Percentiles rank a stretch among this genome's conserved stretches.
These are phyloP conservation scores for Tremellales sp. DNA, from an alignment of 1,284 basidiomycete genomes.

Conservation along the genomic window DNA sequence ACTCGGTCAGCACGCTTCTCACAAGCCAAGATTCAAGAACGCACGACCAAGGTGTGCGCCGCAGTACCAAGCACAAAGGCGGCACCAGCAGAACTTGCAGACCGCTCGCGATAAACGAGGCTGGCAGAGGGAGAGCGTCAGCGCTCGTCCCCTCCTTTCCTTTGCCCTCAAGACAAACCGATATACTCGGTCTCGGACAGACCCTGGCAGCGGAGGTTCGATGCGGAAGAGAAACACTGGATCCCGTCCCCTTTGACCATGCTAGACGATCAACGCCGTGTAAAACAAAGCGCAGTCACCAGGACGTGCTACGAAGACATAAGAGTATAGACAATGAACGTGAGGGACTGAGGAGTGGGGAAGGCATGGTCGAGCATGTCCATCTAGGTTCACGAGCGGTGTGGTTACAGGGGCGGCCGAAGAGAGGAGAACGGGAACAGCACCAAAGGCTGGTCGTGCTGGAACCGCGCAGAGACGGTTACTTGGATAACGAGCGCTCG, in stretches of 20 bases:
- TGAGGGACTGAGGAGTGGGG: too few species aligned
- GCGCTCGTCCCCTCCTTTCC: neutral
- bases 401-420: too few species aligned
- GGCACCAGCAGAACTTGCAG: constrained; percentile 4
- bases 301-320: too few species aligned
- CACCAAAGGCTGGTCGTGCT: too few species aligned
- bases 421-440: too few species aligned
- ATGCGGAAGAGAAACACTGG: constrained; percentile 16
- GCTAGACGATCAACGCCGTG: neutral
- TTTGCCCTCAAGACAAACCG: neutral
- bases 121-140: constrained; percentile 1
- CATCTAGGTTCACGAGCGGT: too few species aligned
- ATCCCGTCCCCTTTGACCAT: neutral
- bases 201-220: constrained; percentile 17
- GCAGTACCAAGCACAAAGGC: constrained; percentile 3
- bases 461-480: too few species aligned
- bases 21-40: neutral
- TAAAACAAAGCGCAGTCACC: too few species aligned
- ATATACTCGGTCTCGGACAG: constrained; percentile 9
- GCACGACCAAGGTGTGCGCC: constrained; percentile 4
- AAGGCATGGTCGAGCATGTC: too few species aligned
- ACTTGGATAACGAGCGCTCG: too few species aligned
- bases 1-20: neutral
- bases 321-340: too few species aligned
- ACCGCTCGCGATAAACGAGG: neutral